Base-by-base conservation (phyloP, 192 early-diverging fungal species). In the Gaertneriomyces sp. region DNA sequence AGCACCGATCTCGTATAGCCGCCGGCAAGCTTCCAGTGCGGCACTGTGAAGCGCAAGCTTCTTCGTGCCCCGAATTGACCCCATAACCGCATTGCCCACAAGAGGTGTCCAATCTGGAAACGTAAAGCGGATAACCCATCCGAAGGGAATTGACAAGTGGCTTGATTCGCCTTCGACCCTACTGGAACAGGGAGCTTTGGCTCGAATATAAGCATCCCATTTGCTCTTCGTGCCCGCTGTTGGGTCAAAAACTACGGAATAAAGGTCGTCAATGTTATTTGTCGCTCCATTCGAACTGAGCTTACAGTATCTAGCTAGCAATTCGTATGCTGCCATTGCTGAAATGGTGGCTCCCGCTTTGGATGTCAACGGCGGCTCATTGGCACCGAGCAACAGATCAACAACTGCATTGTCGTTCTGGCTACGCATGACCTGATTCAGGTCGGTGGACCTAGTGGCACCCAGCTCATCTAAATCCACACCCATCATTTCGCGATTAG, bases 11-110 rank as follows among this genome's bases (percentile, higher is more conserved):
- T 73, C 62, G 57, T 91, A 87, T 6, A 96, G 76, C 56, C 80
- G 70, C 53, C 83, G 79, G 45, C 89, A 88, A 0, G 86, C 76
- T 33, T 92, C 86, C 46, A 90, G 80, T 0, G 89, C 87, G 0
- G 84, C 88, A 5, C 81, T 69, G 58, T 89, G 87, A 70, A 84
- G 86, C 5, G 94, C 92, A 20, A 85, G 69, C 50, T 66, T 76
- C 58, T 88, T 88, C 57, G 85, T 89, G 2, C 58, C 70, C 3
- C 76, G 51, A n/a, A 75, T 50, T 7, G 49, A 38, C n/a, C 76
- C 76, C 20, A 63, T 14, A 4, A 77, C 60, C 9, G 11, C 41
- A 12, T 66, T 60, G 17, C 50, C 52, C 11, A 50, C 49, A 11
- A 59, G 25, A 39, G 57, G 25, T 6, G 63, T 60, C 56, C 58